phyloP scores from a whole-genome alignment of 306 rosid genomes.

The Medicago lupulina region DNA sequence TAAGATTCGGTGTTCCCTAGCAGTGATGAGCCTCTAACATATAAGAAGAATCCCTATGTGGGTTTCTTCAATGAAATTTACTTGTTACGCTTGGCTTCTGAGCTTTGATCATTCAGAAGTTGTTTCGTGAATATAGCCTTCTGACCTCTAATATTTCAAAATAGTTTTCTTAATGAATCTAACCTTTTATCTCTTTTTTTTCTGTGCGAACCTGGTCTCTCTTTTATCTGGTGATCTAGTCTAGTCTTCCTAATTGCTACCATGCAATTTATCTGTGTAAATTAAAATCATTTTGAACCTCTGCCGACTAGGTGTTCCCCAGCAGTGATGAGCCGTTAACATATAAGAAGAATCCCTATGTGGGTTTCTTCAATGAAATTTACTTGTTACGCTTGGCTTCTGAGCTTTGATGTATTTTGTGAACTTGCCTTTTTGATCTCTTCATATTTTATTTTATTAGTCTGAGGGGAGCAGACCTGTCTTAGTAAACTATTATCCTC shows the following conservation, averaged over 20 bases:
- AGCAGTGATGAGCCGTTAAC: slow-evolving; percentile 55
- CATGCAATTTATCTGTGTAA: too few relatives aligned
- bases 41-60: slow-evolving; percentile 41
- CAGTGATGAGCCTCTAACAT: slow-evolving; percentile 59
- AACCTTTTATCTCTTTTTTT: not conserved
- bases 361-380: slow-evolving; percentile 53
- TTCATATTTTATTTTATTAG: not conserved
- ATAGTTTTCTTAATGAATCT: not conserved
- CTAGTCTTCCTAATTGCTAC: not conserved
- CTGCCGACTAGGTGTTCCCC: not conserved
- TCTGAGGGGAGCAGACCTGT: not conserved
- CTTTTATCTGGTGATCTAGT: too few relatives aligned
- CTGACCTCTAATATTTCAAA: not conserved
- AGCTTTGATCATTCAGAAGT: slow-evolving; percentile 38
- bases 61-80: slow-evolving; percentile 48
- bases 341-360: slow-evolving; percentile 41
- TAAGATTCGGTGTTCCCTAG: not conserved
- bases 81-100: slow-evolving; percentile 71
- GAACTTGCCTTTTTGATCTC: not conserved
- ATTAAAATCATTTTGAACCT: not conserved
- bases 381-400: slow-evolving; percentile 70
- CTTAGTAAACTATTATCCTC: not conserved
- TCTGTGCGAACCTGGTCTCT: not conserved
- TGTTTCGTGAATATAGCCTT: too few relatives aligned
- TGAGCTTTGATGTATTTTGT: slow-evolving; percentile 45